A percentile compares a stretch with the other conserved stretches of the same genome.
Evolutionary conservation across 352 stramenopile species (phyloP).

Genomic region (Pythium sp.): DNA sequence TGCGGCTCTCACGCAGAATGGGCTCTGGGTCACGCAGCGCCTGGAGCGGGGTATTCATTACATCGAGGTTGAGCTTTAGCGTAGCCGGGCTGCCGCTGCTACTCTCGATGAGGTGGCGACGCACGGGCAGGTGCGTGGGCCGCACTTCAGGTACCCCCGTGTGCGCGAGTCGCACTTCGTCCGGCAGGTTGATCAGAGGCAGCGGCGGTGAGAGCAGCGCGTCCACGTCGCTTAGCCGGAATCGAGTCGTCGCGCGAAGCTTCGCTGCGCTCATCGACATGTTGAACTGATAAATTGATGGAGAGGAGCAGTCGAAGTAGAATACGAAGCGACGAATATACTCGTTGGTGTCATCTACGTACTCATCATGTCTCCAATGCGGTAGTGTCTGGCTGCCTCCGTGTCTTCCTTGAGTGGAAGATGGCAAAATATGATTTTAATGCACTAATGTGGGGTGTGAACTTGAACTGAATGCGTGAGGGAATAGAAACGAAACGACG

Average conservation of each 20-base stretch:
- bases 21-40: slow-evolving; percentile 27
- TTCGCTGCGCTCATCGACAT: slow-evolving; percentile 17
- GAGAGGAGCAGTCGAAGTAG: not conserved
- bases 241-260: slow-evolving; percentile 21
- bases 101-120: slow-evolving; percentile 30
- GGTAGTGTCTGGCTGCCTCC: no score
- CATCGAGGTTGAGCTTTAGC: slow-evolving; percentile 10
- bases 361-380: not conserved
- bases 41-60: not conserved
- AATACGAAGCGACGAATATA: not conserved
- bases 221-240: slow-evolving; percentile 24
- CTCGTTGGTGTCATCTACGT: not conserved
- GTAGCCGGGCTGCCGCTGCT: slow-evolving; percentile 1
- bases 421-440: not conserved
- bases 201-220: slow-evolving; percentile 54
- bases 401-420: not conserved
- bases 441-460: not conserved
- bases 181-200: slow-evolving; percentile 54
- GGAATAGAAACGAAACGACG: no score
- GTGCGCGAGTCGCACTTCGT: slow-evolving; percentile 37
- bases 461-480: no score
- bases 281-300: no score
- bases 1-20: slow-evolving; percentile 42
- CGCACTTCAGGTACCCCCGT: slow-evolving; percentile 40
- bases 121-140: slow-evolving; percentile 44